Evolutionary conservation across 129 eudicot species (phyloP).

Genomic region (Apium graveolens): DNA sequence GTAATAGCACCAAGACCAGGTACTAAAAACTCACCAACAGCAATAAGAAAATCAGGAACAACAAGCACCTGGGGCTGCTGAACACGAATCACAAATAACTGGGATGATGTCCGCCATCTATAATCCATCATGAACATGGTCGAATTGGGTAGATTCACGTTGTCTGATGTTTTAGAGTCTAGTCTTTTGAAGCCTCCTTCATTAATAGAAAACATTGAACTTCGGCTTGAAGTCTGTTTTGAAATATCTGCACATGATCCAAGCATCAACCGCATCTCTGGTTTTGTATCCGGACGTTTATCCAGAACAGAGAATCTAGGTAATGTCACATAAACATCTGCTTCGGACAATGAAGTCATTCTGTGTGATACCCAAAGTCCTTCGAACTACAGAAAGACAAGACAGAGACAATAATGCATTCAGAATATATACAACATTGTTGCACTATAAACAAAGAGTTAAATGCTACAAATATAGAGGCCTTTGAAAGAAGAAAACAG

Average conservation of each 20-base stretch:
- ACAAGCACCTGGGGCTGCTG: conserved; percentile 95
- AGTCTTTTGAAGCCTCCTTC: conserved; percentile 28
- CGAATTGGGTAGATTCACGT: conserved; percentile 50
- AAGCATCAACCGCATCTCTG: conserved; percentile 97
- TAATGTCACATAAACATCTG: conserved; percentile 77
- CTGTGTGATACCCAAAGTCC: conserved; percentile 89
- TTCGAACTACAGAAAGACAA: conserved; percentile 49
- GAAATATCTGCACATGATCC: conserved; percentile 71
- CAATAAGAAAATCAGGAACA: conserved; percentile 94
- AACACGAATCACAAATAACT: conserved; percentile 65
- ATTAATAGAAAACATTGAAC: conserved; percentile 8
- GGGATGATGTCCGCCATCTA: conserved; percentile 74
- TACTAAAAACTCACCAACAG: conserved; percentile 83
- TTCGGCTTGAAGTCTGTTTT: conserved; percentile 33
- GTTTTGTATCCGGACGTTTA: conserved; percentile 73
- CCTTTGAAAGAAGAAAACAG: no score
- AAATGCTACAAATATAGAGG: not conserved
- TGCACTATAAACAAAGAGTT: not conserved
- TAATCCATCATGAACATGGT: conserved; percentile 89
- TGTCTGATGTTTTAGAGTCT: conserved; percentile 30
- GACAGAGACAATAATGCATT: conserved; percentile 1
- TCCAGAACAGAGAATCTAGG: conserved; percentile 76
- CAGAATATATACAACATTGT: not conserved
- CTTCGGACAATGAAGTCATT: conserved; percentile 88
- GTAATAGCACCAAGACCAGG: conserved; percentile 84